phyloP scores from a whole-genome alignment of 75 land plant genomes.

The Sequoia sempervirens region DNA sequence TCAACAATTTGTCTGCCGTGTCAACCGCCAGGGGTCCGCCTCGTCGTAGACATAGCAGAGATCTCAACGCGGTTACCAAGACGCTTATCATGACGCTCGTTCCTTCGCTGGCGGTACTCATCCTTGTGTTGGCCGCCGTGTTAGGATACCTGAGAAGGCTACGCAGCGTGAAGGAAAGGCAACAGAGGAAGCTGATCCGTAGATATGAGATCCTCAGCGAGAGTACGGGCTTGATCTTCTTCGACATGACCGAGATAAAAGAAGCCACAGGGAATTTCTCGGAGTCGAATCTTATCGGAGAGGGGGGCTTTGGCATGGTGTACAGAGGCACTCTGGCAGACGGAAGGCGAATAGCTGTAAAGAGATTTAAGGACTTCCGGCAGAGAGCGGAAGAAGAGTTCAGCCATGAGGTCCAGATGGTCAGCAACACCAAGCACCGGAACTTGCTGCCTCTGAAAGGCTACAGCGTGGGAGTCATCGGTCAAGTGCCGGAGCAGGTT shows the following conservation, averaged over 20 bases:
- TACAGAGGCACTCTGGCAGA: constrained; percentile 25
- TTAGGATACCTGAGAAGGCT: neutral
- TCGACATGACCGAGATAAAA: constrained; percentile 22
- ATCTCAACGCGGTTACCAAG: too few relatives aligned
- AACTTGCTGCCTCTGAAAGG: too few relatives aligned
- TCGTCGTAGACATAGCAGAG: neutral
- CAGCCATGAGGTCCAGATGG: too few relatives aligned
- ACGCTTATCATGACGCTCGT: too few relatives aligned
- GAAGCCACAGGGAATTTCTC: constrained; percentile 25
- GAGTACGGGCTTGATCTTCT: neutral
- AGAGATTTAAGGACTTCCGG: too few relatives aligned
- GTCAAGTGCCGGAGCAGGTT: constrained; percentile 11
- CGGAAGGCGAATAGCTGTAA: constrained; percentile 20
- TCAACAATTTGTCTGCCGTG: neutral
- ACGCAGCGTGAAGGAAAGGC: neutral
- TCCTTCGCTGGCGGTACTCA: too few relatives aligned
- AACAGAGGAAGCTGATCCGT: too few relatives aligned
- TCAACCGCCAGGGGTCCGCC: neutral
- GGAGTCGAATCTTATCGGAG: constrained; percentile 13
- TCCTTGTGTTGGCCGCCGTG: too few relatives aligned
- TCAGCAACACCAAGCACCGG: too few relatives aligned
- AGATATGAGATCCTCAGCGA: neutral
- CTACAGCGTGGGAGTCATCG: neutral
- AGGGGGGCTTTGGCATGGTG: constrained; percentile 20
- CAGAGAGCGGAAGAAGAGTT: too few relatives aligned